Conservation (phyloP, 345 rosid species). For the Hibiscus mutabilis region DNA sequence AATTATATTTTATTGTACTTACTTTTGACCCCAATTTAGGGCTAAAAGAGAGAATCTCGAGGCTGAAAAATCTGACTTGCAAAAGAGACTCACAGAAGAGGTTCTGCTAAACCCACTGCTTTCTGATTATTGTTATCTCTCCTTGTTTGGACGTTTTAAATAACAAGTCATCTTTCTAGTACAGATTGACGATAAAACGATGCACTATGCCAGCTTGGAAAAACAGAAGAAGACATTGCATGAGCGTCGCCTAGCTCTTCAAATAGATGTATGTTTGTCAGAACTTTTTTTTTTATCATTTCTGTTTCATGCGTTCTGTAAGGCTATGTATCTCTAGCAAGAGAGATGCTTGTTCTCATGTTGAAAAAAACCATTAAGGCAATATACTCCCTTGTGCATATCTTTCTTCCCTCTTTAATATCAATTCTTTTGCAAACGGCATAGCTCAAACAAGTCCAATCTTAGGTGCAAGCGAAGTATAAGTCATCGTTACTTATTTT, state of each 20-base stretch:
- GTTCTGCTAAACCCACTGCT: conserved; percentile 20
- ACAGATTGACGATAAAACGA: conserved; percentile 58
- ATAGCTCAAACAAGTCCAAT: not conserved
- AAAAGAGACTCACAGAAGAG: conserved; percentile 59
- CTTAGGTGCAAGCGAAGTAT: not conserved
- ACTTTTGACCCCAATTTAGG: conserved; percentile 28
- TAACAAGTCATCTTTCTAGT: conserved; percentile 9
- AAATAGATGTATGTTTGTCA: conserved; percentile 51
- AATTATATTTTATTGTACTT: conserved; percentile 1
- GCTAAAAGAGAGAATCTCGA: conserved; percentile 65
- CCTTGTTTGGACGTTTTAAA: conserved; percentile 2
- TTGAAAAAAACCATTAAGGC: no score
- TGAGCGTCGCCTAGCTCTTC: conserved; percentile 61
- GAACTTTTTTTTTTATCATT: not conserved
- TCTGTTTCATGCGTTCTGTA: not conserved
- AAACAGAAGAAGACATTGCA: conserved; percentile 54
- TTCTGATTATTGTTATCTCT: not conserved
- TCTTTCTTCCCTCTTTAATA: not conserved
- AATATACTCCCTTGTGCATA: not conserved
- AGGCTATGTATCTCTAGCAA: not conserved
- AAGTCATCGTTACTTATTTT: not conserved
- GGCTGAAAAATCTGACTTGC: conserved; percentile 53
- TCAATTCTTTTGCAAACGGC: not conserved
- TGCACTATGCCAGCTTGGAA: conserved; percentile 50
- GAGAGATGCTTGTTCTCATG: not conserved